Base-by-base conservation (phyloP, 495 filamentous ascomycete species). In the Hypoxylon perforatum region DNA sequence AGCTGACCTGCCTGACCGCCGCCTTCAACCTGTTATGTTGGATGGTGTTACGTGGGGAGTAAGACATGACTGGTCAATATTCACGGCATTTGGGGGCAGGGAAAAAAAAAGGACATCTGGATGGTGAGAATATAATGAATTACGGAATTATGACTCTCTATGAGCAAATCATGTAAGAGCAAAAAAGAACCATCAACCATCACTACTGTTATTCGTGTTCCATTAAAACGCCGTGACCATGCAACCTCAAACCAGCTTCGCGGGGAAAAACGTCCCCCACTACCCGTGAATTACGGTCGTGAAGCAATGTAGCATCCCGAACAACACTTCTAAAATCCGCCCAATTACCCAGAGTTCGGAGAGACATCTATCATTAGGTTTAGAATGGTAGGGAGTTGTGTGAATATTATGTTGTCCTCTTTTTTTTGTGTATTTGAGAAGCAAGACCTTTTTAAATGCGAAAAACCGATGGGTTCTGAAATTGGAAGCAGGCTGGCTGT, bases 71-170 rank as follows among this genome's bases (percentile, higher is more conserved):
- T 39, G 9, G 15, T 33, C 10, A 21, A 45, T 52, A 57, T 38
- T 47, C 28, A 49, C 51, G 48, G 38, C 25, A 47, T 30, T 38
- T 59, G 8, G 21, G 48, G 52, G 48, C 8, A 49, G 50, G 18
- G 28, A 46, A 51, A n/a, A n/a, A n/a, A n/a, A n/a, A n/a, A n/a
- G n/a, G n/a, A n/a, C n/a, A n/a, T 28, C 25, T 35, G 33, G 36
- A 14, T 10, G 38, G 25, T 64, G 45, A 21, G 18, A 69, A 61
- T 69, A 64, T 44, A 39, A 41, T 44, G 50, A 45, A 69, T 69
- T 69, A 69, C 61, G 66, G 66, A 53, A 69, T 69, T 69, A 69
- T 69, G 61, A 69, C 56, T 64, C 55, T 65, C 66, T 69, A 64
- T 69, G 60, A 64, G 55, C 66, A 63, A 69, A 69, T 64, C 66